phyloP scores from a whole-genome alignment of 495 filamentous ascomycete genomes.

The Penicillium coprophilum region DNA sequence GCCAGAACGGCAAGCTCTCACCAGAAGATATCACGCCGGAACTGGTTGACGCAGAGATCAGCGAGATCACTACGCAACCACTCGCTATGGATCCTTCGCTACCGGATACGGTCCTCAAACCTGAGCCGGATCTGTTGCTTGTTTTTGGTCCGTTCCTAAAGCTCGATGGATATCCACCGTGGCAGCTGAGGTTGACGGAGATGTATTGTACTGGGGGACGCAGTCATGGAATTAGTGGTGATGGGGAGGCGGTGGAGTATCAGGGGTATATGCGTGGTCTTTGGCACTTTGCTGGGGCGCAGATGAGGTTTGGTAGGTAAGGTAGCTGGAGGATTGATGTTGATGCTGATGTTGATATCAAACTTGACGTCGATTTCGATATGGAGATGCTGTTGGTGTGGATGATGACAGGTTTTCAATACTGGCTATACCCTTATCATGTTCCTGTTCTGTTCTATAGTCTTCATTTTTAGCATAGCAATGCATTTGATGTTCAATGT shows the following conservation, averaged over 20 bases:
- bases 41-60: slow-evolving; percentile 87
- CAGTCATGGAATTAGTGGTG: slow-evolving; percentile 36
- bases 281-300: slow-evolving; percentile 78
- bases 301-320: slow-evolving; percentile 85
- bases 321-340: not conserved
- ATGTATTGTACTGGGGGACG: slow-evolving; percentile 66
- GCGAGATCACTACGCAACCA: slow-evolving; percentile 52
- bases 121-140: slow-evolving; percentile 85
- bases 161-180: slow-evolving; percentile 90
- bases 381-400: not conserved
- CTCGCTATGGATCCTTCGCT: slow-evolving; percentile 18
- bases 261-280: slow-evolving; percentile 86
- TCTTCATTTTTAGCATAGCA: not conserved
- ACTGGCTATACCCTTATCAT: slow-evolving; percentile 4
- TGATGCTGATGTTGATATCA: no score
- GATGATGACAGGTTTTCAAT: not conserved
- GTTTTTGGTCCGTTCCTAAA: slow-evolving; percentile 79
- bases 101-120: slow-evolving; percentile 26
- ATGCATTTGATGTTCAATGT: not conserved
- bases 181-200: slow-evolving; percentile 93
- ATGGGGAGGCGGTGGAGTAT: slow-evolving; percentile 72
- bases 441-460: not conserved
- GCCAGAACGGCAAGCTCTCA: slow-evolving; percentile 79
- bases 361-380: not conserved
- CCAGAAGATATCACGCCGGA: slow-evolving; percentile 77